Base-by-base conservation (phyloP, 805 yeast species). In the Wickerhamiella dianesei region DNA sequence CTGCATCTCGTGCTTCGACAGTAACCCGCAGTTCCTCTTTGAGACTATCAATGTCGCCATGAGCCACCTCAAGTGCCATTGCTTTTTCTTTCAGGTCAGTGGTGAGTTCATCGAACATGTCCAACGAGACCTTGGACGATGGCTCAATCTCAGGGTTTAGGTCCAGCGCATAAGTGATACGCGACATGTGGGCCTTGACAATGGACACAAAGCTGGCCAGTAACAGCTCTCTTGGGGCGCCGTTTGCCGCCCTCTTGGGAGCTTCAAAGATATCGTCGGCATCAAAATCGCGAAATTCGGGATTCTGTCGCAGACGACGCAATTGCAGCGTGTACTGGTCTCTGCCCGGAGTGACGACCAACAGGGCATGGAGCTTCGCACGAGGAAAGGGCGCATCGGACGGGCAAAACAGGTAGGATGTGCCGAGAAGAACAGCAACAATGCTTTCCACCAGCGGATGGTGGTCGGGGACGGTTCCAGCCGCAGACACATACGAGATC, bases 161-260 rank as follows among this genome's bases (percentile, higher is more conserved):
- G 35, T 77, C 78, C 35, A 89, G 64, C 0, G 95, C 80, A 41
- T 78, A 72, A 51, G 73, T 74, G 21, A 92, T 75, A 48, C 96
- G 71, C 25, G 70, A 63, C 51, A 73, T 76, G 56, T 85, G 82
- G 2, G 82, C 92, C 51, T 77, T 78, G 40, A 92, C 65, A 44
- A 87, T 65, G 3, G 66, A 67, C 2, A 83, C 77, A 59, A 85
- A 85, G 2, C 70, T 64, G 0, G 73, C 59, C 48, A 79, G 80
- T 58, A 92, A 81, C 56, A 74, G 86, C 1, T 89, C 82, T 48
- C 77, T 76, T 0, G 97, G 98, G 39, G 89, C 71, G 1, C 98
- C 98, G 1, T 94, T 78, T 2, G 77, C 80, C 59, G 86, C 95
- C 51, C 74, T 72, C 14, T n/a, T 18, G 3, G 69, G 68, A 2